Base-by-base conservation (phyloP, 192 early-diverging fungal species). In the Coemansia sp. region DNA sequence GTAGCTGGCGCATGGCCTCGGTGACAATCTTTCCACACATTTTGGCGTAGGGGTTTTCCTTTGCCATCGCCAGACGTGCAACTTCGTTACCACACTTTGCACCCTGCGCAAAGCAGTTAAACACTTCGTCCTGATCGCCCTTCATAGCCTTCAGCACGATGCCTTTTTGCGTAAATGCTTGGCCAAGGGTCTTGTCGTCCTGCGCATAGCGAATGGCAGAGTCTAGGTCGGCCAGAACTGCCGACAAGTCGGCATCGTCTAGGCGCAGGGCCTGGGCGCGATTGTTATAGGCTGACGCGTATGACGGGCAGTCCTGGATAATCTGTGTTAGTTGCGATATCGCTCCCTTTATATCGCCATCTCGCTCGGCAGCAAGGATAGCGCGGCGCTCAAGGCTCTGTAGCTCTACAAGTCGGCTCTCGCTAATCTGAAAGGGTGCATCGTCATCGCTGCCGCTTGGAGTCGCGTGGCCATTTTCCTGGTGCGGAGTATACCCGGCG, bases 1-100 rank as follows among this genome's bases (percentile, higher is more conserved):
- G 74, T 20, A 88, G 64, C 60, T 86, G 84, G 1, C 66, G 65
- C 87, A 89, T 88, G 2, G 83, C 78, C 63, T 91, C 87, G 5
- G 74, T 64, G 15, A 91, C 86, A 44, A 89, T 89, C 29, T 78
- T 76, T 22, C 86, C 87, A 61, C 90, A 89, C 39, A 92, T 85
- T 65, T 91, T 91, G 16, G 89, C 89, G 70, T 92, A 92, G 2
- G 89, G 91, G 69, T 92, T 92, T 68, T 90, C 87, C 66, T 85
- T 79, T 22, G 89, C 71, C 20, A 74, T 86, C 0, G 82, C 83
- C 36, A 76, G 70, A 34, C 81, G 81, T 5, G 90, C 88, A 5
- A 90, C 49, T 62, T 87, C 85, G 69, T 89, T 90, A 2, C 90
- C 90, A 49, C 76, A 88, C 64, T 79, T 79, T 18, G 89, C 89